Base-by-base conservation (phyloP, 768 basidiomycete genomes). In the Suillus brevipes region DNA sequence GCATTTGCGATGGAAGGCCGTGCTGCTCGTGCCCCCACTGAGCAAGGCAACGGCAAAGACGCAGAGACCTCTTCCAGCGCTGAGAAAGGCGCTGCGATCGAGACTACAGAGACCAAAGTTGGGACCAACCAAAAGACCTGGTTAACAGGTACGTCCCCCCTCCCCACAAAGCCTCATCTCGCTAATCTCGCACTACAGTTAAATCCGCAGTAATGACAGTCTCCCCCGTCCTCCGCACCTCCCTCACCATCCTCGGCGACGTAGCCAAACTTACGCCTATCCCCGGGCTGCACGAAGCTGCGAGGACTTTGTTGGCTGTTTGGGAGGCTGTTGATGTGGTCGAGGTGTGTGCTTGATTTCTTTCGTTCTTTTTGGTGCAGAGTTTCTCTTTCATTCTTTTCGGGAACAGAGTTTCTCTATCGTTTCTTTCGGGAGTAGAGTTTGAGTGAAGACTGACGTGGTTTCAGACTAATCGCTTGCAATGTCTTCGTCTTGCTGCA, bases 401-500 rank as follows among this genome's bases (percentile, higher is more conserved):
- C 5, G 56, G 28, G 18, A 20, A 10, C 8, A 34, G 31, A 31
- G n/a, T n/a, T n/a, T n/a, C n/a, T n/a, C n/a, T n/a, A n/a, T n/a
- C n/a, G n/a, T n/a, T n/a, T 31, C 4, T 31, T 31, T 31, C 31
- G 2, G 4, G 31, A 31, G 31, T 4, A 31, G 52, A 18, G 50
- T 28, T 52, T 18, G 16, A 31, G 16, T 12, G 12, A 36, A 34
- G 31, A 42, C 40, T 45, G 2, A 34, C 34, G 9, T 50, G 16
- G 6, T 40, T 43, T 63, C 67, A 92, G 91, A 85, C 84, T 67
- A 91, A 92, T 66, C 81, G 88, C 20, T 77, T 88, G 14, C 83
- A 85, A 1, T 90, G 89, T 69, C 79, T 92, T 36, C 87, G 89
- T 12, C 80, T 93, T 9, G 89, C 89, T 0, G 86, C 90, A 68